Conservation (phyloP, 768 basidiomycete genomes). For the Mycena haematopus region DNA sequence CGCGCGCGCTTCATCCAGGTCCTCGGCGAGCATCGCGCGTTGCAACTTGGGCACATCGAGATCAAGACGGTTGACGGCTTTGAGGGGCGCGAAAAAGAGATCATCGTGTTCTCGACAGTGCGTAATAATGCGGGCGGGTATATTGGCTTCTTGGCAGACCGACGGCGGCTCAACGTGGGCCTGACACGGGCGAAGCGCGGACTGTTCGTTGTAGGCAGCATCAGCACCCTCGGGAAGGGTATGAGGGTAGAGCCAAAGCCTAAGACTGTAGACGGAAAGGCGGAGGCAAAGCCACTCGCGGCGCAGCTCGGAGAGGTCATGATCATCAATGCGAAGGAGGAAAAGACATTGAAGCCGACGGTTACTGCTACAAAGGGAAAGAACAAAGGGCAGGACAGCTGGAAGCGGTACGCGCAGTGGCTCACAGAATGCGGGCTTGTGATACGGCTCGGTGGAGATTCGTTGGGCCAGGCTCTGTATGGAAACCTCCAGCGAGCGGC, state of each 20-base stretch:
- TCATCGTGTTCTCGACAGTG: slow-evolving; percentile 92
- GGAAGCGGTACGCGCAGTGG: slow-evolving; percentile 68
- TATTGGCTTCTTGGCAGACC: slow-evolving; percentile 91
- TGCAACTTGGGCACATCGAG: slow-evolving; percentile 74
- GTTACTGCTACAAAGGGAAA: slow-evolving; percentile 25
- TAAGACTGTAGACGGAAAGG: slow-evolving; percentile 20
- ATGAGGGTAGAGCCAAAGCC: slow-evolving; percentile 34
- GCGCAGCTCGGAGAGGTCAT: slow-evolving; percentile 23
- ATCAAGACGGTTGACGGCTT: slow-evolving; percentile 95
- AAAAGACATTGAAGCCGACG: slow-evolving; percentile 28
- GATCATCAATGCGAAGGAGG: slow-evolving; percentile 26
- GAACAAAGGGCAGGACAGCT: slow-evolving; percentile 56
- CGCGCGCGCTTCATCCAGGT: slow-evolving; percentile 59
- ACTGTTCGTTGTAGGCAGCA: slow-evolving; percentile 80
- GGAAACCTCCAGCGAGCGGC: slow-evolving; percentile 40
- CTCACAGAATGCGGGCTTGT: slow-evolving; percentile 60
- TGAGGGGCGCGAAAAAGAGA: slow-evolving; percentile 91
- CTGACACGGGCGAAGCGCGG: slow-evolving; percentile 88
- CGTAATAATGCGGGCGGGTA: slow-evolving; percentile 78
- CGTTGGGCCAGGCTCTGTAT: slow-evolving; percentile 50
- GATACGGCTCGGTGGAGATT: slow-evolving; percentile 49
- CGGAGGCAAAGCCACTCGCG: slow-evolving; percentile 16
- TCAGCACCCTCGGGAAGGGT: slow-evolving; percentile 66
- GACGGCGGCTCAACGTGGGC: slow-evolving; percentile 87
- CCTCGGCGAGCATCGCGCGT: slow-evolving; percentile 69